Evolutionary conservation across 176 grass and related monocot species (phyloP).

Genomic region (Juncus inflexus): DNA sequence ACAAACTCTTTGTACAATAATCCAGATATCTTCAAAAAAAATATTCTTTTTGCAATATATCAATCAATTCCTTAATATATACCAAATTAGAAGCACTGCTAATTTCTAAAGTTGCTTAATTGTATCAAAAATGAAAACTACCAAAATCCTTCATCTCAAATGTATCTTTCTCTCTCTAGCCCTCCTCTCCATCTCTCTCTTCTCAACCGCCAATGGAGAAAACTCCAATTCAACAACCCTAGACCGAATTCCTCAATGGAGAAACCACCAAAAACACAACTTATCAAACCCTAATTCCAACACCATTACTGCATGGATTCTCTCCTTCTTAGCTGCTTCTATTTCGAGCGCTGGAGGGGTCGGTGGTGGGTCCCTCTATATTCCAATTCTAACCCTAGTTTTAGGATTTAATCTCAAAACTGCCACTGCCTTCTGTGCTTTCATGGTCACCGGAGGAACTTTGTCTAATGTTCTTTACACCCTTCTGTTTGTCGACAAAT

Average conservation of each 20-base stretch:
- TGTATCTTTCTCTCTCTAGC: no score
- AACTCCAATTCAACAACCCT: no score
- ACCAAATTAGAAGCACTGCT: no score
- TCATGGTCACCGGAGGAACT: constrained; percentile 43
- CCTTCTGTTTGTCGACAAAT: constrained; percentile 11
- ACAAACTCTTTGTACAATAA: no score
- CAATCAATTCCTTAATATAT: no score
- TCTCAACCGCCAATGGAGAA: no score
- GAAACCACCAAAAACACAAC: neutral
- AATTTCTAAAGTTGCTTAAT: no score
- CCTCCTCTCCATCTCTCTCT: no score
- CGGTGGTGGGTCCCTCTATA: constrained; percentile 33
- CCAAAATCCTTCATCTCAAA: no score
- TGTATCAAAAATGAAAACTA: no score
- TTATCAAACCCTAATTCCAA: neutral
- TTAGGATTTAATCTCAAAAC: constrained; percentile 28
- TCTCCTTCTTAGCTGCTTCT: constrained; percentile 40
- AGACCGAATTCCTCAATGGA: neutral
- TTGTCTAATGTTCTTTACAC: constrained; percentile 40
- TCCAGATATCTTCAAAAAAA: no score
- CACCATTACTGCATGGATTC: constrained; percentile 5
- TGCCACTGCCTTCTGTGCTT: constrained; percentile 29
- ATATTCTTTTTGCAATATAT: no score
- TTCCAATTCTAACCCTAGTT: constrained; percentile 38
- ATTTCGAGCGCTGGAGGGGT: constrained; percentile 36